Base-by-base conservation (phyloP, 176 grass and related monocot species). In the Carex parvula region DNA sequence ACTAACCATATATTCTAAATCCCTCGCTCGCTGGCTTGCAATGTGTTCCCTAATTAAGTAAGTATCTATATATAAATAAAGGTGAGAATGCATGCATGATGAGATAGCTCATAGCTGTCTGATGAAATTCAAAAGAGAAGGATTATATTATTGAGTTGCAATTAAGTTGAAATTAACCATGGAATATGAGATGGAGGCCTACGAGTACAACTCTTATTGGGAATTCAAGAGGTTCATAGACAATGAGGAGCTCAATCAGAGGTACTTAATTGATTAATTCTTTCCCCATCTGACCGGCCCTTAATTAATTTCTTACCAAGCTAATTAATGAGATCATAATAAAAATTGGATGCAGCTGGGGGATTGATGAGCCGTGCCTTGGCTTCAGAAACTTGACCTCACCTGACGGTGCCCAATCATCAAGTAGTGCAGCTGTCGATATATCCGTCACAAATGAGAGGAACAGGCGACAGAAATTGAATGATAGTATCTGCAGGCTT, bases 401-500 rank as follows among this genome's bases (percentile, higher is more conserved):
- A 17, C 42, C 76, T 0, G 89, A 90, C 15, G 84, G 59, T 20
- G 18, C 57, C 2, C 68, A 57, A 65, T 90, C 79, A 44, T 58
- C 62, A 37, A n/a, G 48, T 26, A 26, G 26, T 79, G 22, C 54
- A 29, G 20, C 7, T 22, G 57, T 57, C 35, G 86, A 42, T 41
- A 88, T n/a, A 69, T 60, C 46, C 0, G 46, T 92, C 29, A 2
- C 26, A 52, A 87, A 52, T 60, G 88, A 87, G 90, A 84, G 86
- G 53, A 66, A 59, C 33, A 84, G 88, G 1, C 53, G 86, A 55
- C 80, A 60, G 82, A 90, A n/a, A 60, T 68, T 95, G 72, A 95
- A 95, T 76, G 88, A 89, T 22, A 92, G 39, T 83, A 88, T 94
- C 48, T 94, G 85, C 79, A 62, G 86, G 5, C 82, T 94, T 65